Base-by-base conservation (phyloP, 2,329 filamentous ascomycete genomes). In the Xylariaceae sp. region DNA sequence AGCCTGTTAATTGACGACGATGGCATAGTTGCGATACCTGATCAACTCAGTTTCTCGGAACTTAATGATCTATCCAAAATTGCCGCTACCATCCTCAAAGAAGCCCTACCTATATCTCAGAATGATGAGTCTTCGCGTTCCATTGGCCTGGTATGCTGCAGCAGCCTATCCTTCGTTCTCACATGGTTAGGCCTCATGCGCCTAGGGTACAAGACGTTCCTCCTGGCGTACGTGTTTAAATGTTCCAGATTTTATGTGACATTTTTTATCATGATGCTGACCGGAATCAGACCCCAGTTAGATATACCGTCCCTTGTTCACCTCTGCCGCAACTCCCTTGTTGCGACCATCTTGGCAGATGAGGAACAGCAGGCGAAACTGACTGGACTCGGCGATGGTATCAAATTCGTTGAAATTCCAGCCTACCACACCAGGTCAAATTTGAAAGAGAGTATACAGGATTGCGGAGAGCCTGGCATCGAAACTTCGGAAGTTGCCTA, bases 151-250 rank as follows among this genome's bases (percentile, higher is more conserved):
- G 56, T 85, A 0, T 76, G 73, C 43, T 66, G 72, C 0, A 84
- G 78, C 50, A 77, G 72, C 0, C 55, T 72, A 0, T 69, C 76
- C 9, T 81, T 85, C 41, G 61, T 83, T 0, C 67, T 81, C 38
- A 69, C 71, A 0, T 84, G 78, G 78, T 63, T 84, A 2, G 79
- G 69, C 0, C 61, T 84, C 31, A 75, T 82, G 55, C 64, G 69
- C 9, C 52, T 78, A 32, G 79, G 79, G 0, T 66, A 69, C 49
- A 65, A 72, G 0, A 75, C 78, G 2, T 56, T 85, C 13, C 60
- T 84, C 4, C 66, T 84, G 29, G 79, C 79, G 62, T 74, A 54
- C 52, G 65, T 51, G 4, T 19, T 19, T 11, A 26, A 6, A 11
- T 6, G 11, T 11, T 11, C 22, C 22, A 26, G n/a, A n/a, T n/a